Evolutionary conservation across 148 eudicot species (phyloP).

Genomic region (Rhododendron kiyosumense): DNA sequence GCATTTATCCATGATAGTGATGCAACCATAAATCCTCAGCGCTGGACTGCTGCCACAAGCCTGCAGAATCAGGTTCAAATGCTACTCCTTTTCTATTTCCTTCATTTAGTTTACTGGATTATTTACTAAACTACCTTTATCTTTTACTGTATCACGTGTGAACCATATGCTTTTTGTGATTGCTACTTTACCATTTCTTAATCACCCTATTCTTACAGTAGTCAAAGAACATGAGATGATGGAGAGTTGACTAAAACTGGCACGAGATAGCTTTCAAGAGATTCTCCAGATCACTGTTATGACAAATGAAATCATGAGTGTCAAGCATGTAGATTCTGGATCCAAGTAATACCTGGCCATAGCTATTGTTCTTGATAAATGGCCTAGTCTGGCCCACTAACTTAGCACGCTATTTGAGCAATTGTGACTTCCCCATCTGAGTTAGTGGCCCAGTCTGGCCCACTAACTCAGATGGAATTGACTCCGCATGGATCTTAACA

Average conservation of each 20-base stretch:
- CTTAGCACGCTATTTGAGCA: background rate
- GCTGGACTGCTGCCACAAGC: conserved; percentile 67
- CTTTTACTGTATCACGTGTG: background rate
- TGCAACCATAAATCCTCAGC: conserved; percentile 39
- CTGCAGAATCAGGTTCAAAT: conserved; percentile 69
- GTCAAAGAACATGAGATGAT: background rate
- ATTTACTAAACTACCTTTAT: background rate
- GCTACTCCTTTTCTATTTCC: background rate
- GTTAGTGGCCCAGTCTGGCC: background rate
- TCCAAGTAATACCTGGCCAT: background rate
- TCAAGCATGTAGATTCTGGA: background rate
- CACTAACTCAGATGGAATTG: background rate
- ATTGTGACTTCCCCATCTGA: background rate
- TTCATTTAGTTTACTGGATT: background rate
- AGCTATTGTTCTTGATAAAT: background rate
- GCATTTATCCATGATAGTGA: conserved; percentile 63
- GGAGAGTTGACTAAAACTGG: background rate
- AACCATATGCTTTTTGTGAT: background rate
- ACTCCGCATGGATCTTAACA: background rate
- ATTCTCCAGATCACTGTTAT: background rate
- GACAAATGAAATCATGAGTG: background rate
- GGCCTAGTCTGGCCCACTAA: background rate
- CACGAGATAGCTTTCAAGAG: background rate
- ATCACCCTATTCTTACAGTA: background rate
- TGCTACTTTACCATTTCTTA: background rate